Base-by-base conservation (phyloP, 2,329 filamentous ascomycete genomes). In the Colletotrichum sp. region DNA sequence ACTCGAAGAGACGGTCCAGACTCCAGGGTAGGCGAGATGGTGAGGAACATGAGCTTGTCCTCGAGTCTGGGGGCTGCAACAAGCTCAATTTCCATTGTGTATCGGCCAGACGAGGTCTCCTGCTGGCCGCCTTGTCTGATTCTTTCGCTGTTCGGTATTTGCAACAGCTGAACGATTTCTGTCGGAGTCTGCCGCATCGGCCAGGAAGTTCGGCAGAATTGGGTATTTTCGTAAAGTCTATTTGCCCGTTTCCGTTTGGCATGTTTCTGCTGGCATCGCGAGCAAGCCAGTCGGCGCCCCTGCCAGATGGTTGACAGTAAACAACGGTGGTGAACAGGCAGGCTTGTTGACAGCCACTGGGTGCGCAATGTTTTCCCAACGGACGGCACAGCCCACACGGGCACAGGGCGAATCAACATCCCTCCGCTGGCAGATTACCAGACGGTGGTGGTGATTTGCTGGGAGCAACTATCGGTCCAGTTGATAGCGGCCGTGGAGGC, bases 11-110 rank as follows among this genome's bases (percentile, higher is more conserved):
- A 48, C 44, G 68, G 63, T 68, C 63, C 63, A 63, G 72, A 34
- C 39, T 72, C 39, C 24, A 52, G 64, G 57, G 48, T 64, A 73
- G 73, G 63, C 69, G 73, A 68, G 18, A 72, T 75, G 64, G 73
- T 8, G 59, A 72, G 73, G 55, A 63, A 32, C 73, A 68, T 57
- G 64, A 52, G 57, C 34, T 59, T 57, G 26, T 34, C 44, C 28
- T 28, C 64, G 9, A 72, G 44, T 18, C 57, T 52, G 48, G 64
- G 66, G 64, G 55, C 9, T 71, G 69, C 39, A 65, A 65, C 70
- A 68, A 65, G 64, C 59, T 22, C 64, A 68, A 65, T 73, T 36
- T 73, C 70, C 64, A 73, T 55, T 9, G 10, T 71, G 60, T 63
- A 62, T 67, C 68, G 62, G 52, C 59, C 59, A 70, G 10, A 64